Evolutionary conservation across 1,284 basidiomycete species (phyloP), one percentile per base, ranked within the genome.

Genomic region (Apiotrichum gamsii): DNA sequence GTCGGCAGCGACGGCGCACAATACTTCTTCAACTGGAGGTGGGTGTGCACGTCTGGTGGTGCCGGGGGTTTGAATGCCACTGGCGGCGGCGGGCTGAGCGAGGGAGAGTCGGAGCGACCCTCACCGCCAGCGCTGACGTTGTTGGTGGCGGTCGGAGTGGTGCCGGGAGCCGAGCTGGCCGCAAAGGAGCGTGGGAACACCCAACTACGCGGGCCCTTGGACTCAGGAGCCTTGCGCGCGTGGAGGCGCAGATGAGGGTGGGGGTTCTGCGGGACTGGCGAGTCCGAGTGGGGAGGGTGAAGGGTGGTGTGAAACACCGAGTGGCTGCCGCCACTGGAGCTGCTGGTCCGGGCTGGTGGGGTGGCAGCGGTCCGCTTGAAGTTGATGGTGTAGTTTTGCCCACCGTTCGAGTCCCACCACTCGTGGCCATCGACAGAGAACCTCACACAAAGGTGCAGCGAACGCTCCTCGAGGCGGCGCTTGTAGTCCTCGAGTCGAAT

Each of bases 401-500:
- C 70, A 18, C 61, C 49, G 57, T 75, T 75, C 35, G 74, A 74
- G 52, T 77, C 75, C 75, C 75, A 77, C 70, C 72, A 75, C 50
- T 75, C 75, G 16, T 60, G 54, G 13, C 72, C 72, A 18, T 70
- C 63, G 29, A 74, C 59, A 1, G 72, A 74, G 67, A 78, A 89
- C 25, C 83, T 75, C 4, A 78, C 78, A 25, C 81, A 87, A 18
- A 88, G 73, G 69, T 77, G 81, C 37, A 90, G 69, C 13, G 78
- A 80, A 29, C 84, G 76, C 8, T 81, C 78, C 30, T 78, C 75
- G n/a, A 91, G 74, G 51, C 78, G 80, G 35, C 76, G 74, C 41
- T 80, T 79, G 62, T 87, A 84, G 59, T 88, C 85, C 54, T 85
- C 83, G 25, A 93, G 76, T 43, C 79, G 81, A 63, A 91, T 82